Evolutionary conservation across 2,329 filamentous ascomycete species (phyloP).

Genomic region (Penicillium corylophilum): DNA sequence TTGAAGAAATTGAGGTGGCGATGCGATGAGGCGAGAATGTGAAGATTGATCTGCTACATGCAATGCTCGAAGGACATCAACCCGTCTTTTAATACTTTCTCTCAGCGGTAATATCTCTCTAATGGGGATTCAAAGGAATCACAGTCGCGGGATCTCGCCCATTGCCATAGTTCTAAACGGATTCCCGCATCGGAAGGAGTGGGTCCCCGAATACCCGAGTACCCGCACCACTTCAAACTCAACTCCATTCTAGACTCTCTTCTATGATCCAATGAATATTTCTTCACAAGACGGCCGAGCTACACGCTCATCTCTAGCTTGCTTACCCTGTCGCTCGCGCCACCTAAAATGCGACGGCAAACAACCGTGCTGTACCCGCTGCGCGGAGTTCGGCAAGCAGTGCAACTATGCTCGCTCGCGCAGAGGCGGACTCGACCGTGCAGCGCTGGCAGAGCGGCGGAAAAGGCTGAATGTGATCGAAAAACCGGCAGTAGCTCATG

Average conservation of each 20-base stretch:
- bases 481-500: neutral
- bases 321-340: constrained; percentile 37
- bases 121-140: too few species aligned
- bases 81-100: too few species aligned
- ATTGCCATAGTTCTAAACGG: too few species aligned
- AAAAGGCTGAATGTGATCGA: constrained; percentile 13
- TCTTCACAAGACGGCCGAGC: constrained; percentile 4
- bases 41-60: neutral
- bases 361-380: constrained; percentile 46
- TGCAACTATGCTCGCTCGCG: constrained; percentile 52
- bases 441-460: constrained; percentile 24
- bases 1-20: neutral
- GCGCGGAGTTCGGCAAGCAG: constrained; percentile 41
- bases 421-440: constrained; percentile 37
- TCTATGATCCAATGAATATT: neutral
- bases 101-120: too few species aligned
- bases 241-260: neutral
- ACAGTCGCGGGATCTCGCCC: too few species aligned
- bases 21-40: neutral
- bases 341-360: constrained; percentile 51
- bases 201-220: neutral
- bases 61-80: too few species aligned
- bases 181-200: neutral
- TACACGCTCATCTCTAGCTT: constrained; percentile 27
- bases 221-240: neutral